Base-by-base conservation (phyloP, 306 rosid species). In the Trichosanthes cucumerina region DNA sequence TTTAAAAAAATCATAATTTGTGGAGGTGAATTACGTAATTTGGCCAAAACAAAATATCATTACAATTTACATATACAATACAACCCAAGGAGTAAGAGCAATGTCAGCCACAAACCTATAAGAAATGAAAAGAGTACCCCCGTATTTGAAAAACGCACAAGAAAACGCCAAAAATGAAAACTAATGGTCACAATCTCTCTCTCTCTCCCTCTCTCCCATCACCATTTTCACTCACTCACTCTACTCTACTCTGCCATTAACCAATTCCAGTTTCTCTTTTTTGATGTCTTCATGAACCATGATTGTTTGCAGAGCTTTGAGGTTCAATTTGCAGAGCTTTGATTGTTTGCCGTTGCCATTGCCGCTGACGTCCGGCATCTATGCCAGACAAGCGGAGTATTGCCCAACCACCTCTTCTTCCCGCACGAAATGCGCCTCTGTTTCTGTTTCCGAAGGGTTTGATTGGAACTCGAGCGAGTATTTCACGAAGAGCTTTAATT, bases 261-360 rank as follows among this genome's bases (percentile, higher is more conserved):
- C 73, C 31, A 66, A 66, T 4, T 36, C 19, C 72, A 34, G 72
- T 36, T 65, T 65, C 65, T 59, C 38, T 31, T 16, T 16, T 2
- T 1, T 71, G 38, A 34, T 69, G 19, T n/a, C 16, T 71, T 14
- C 49, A 71, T 24, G 36, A 41, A 43, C 38, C 81, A 89, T 93
- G 91, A 82, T 87, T 83, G 81, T 85, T 78, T 88, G 82, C 91
- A 80, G 83, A 79, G 80, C 84, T 83, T 87, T 87, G 41, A 79
- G 59, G 44, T 69, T 84, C 78, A 84, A 69, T 79, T 60, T 81
- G 50, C n/a, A n/a, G 84, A 81, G 80, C 6, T 86, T 70, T 84
- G 43, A 50, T 82, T 86, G 41, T 44, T 82, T 86, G 41, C 52
- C 46, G 14, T 28, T 28, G 75, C 85, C 49, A 50, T 82, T 86